Percentiles rank a stretch among this genome's conserved stretches.
Evolutionary conservation across 148 eudicot species (phyloP).

Genomic region (Gaultheria prostrata): DNA sequence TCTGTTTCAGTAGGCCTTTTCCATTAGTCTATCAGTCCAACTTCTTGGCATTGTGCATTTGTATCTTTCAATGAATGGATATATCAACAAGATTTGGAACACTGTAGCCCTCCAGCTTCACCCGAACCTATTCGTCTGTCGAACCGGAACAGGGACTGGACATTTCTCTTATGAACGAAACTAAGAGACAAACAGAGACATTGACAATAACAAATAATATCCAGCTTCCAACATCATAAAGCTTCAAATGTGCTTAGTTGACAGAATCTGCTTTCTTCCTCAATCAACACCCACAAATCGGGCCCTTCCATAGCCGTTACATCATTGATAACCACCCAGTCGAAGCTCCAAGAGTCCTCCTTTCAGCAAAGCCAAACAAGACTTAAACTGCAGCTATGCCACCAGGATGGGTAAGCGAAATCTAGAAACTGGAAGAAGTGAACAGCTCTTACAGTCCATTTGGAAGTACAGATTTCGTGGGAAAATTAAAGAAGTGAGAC

Average conservation of each 20-base stretch:
- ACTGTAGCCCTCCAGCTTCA: slow-evolving; percentile 1
- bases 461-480: not conserved
- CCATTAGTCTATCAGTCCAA: not conserved
- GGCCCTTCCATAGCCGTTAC: not conserved
- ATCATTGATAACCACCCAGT: not conserved
- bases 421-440: not conserved
- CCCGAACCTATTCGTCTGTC: not conserved
- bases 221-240: slow-evolving; percentile 10
- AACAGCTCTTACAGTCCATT: not conserved
- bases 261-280: slow-evolving; percentile 11
- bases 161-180: not conserved
- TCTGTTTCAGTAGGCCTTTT: slow-evolving; percentile 12
- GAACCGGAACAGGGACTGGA: not conserved
- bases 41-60: not conserved
- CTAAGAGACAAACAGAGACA: not conserved
- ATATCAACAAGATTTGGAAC: not conserved
- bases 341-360: not conserved
- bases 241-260: not conserved
- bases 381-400: not conserved
- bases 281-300: not conserved
- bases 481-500: not conserved
- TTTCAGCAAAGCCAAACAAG: not conserved
- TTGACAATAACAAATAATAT: slow-evolving; percentile 7
- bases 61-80: not conserved
- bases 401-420: not conserved